phyloP scores from a whole-genome alignment of 2,329 filamentous ascomycete genomes.

The Penicillium decumbens region DNA sequence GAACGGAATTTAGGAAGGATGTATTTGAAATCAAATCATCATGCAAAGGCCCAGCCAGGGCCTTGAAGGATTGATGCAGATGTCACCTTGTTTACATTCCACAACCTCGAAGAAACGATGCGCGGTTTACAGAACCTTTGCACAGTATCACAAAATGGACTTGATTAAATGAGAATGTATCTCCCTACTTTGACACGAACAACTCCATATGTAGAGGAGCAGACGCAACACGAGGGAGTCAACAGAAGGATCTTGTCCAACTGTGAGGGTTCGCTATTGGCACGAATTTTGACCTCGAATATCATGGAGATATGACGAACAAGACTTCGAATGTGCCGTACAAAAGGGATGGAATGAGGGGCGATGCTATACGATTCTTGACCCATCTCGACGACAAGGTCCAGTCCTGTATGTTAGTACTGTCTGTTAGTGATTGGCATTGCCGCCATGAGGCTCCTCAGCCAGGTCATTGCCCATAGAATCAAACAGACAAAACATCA shows the following conservation, averaged over 20 bases:
- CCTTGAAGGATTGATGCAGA: not conserved
- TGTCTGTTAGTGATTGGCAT: not conserved
- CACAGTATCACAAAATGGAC: not conserved
- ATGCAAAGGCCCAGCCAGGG: not conserved
- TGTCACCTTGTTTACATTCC: constrained; percentile 4
- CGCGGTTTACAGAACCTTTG: not conserved
- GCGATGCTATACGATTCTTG: constrained; percentile 1
- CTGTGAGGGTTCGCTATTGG: constrained; percentile 35
- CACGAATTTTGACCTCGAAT: constrained; percentile 45
- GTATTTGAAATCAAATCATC: not conserved
- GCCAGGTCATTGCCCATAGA: not conserved
- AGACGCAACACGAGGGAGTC: constrained; percentile 45
- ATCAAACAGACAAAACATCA: constrained; percentile 6
- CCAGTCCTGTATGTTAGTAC: constrained; percentile 1
- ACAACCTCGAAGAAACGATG: not conserved
- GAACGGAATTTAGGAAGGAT: not conserved
- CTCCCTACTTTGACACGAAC: constrained; percentile 45
- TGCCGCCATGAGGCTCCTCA: not conserved
- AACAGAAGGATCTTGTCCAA: constrained; percentile 25
- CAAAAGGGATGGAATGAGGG: not conserved
- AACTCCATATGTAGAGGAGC: constrained; percentile 32
- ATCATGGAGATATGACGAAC: constrained; percentile 40
- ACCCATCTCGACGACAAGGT: not conserved
- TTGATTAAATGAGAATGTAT: constrained; percentile 29
- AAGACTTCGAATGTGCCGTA: constrained; percentile 45